phyloP scores from a whole-genome alignment of 148 eudicot species.

The Nepenthes mirabilis region DNA sequence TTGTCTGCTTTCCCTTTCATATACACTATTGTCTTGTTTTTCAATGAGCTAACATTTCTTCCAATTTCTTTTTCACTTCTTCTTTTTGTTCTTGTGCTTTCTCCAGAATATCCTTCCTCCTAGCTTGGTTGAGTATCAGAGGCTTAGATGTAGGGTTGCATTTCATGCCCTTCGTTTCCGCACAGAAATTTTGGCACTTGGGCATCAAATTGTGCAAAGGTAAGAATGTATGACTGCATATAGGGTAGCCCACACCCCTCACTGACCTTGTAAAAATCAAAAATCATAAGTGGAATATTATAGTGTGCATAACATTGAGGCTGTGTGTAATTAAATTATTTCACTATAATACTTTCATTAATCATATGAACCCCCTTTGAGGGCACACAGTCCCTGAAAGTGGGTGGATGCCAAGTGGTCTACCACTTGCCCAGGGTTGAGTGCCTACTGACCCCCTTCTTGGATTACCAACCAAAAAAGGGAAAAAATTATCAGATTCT shows the following conservation, averaged over 20 bases:
- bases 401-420: too few species aligned
- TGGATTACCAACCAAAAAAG: too few species aligned
- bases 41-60: not conserved
- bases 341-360: too few species aligned
- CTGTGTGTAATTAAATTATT: too few species aligned
- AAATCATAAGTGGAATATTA: not conserved
- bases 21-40: not conserved
- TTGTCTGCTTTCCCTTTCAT: not conserved
- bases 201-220: slow-evolving; percentile 70
- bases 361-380: too few species aligned
- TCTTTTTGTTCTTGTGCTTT: slow-evolving; percentile 11
- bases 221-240: slow-evolving; percentile 9
- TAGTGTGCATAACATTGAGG: not conserved
- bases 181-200: slow-evolving; percentile 59
- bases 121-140: slow-evolving; percentile 70
- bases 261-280: not conserved
- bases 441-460: too few species aligned
- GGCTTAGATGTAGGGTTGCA: slow-evolving; percentile 96
- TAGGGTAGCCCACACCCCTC: not conserved
- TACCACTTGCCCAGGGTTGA: too few species aligned
- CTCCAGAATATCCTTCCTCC: slow-evolving; percentile 62
- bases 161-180: slow-evolving; percentile 90
- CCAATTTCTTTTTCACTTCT: not conserved
- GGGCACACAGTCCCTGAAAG: too few species aligned
- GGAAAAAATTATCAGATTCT: too few species aligned